These are phyloP conservation scores for Lepidium didymum DNA, from an alignment of 345 rosid genomes.

Conservation along the genomic window DNA sequence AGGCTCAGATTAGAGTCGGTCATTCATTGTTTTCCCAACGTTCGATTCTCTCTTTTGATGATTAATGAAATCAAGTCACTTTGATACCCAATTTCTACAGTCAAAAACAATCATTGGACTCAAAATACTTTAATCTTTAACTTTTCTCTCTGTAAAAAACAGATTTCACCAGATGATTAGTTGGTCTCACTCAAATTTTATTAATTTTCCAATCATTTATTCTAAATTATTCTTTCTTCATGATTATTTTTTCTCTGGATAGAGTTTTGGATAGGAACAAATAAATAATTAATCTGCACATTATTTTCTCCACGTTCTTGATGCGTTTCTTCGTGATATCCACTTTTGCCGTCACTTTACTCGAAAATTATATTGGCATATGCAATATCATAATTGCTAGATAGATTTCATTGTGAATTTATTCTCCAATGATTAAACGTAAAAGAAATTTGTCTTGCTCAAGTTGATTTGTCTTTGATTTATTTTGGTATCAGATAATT, in stretches of 20 bases:
- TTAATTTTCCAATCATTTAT: constrained; percentile 3
- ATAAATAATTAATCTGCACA: neutral
- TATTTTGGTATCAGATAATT: no score
- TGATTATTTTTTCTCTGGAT: neutral
- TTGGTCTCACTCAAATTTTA: neutral
- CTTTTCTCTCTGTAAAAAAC: neutral
- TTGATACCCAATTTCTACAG: no score
- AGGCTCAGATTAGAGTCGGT: no score
- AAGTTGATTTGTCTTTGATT: no score
- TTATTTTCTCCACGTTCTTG: neutral
- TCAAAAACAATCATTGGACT: constrained; percentile 19
- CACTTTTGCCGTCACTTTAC: neutral
- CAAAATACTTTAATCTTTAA: constrained; percentile 12
- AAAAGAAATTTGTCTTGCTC: no score
- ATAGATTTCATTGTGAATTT: neutral
- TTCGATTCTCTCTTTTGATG: no score
- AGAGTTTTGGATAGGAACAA: neutral
- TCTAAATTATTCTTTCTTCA: neutral
- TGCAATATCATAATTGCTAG: neutral
- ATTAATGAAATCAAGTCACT: no score
- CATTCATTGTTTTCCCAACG: no score
- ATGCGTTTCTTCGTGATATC: neutral
- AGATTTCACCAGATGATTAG: constrained; percentile 8
- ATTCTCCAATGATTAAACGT: neutral
- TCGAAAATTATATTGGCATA: neutral